Evolutionary conservation across 805 yeast genomes (phyloP).

Genomic region (Tetrapisispora arboricola): DNA sequence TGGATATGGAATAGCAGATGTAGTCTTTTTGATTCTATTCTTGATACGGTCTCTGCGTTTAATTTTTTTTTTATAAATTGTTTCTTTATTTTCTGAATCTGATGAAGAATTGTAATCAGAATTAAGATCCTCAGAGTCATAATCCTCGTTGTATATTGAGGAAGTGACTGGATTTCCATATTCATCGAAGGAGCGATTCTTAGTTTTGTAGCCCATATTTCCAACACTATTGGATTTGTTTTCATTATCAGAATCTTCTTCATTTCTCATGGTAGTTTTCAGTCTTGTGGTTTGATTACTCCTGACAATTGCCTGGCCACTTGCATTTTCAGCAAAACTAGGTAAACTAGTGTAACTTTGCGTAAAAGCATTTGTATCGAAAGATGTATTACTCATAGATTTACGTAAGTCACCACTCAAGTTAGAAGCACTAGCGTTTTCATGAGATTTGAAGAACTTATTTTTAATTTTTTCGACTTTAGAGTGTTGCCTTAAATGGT

Average conservation of each 20-base stretch:
- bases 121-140: not conserved
- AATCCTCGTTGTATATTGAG: not conserved
- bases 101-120: not conserved
- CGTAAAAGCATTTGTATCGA: not conserved
- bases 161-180: not conserved
- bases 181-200: not conserved
- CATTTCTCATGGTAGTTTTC: constrained; percentile 23
- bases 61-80: constrained; percentile 3
- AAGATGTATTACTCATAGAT: not conserved
- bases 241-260: constrained; percentile 3
- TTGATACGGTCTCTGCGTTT: constrained; percentile 9
- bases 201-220: not conserved
- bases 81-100: not conserved
- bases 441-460: constrained; percentile 5
- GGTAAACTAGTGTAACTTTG: not conserved
- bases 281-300: constrained; percentile 7
- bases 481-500: constrained; percentile 6
- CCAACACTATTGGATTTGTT: not conserved
- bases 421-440: not conserved
- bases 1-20: constrained; percentile 10
- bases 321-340: constrained; percentile 1
- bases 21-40: constrained; percentile 10
- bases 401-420: not conserved
- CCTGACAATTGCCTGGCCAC: constrained; percentile 3
- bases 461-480: constrained; percentile 12